Percentiles rank a stretch among this genome's conserved stretches.
Conservation (phyloP, 2,329 filamentous ascomycete species). For the Eutypa lata region DNA sequence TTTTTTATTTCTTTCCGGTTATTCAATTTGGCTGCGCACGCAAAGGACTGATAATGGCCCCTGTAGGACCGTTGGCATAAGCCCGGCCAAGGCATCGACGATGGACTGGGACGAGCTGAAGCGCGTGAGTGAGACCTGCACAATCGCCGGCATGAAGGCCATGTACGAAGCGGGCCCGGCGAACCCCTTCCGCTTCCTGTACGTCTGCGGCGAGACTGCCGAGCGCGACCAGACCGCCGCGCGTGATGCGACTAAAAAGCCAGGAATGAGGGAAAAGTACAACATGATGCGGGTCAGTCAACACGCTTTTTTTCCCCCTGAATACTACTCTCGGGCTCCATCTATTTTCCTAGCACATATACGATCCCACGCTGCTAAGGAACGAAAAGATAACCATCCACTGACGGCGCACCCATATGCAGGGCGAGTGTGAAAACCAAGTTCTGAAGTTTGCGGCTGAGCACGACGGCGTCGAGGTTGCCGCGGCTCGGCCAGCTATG, state of each 20-base stretch:
- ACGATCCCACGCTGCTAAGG: no score
- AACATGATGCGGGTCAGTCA: slow-evolving; percentile 41
- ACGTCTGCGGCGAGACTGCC: slow-evolving; percentile 41
- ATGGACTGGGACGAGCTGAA: slow-evolving; percentile 18
- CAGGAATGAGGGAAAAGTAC: slow-evolving; percentile 36
- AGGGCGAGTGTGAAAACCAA: slow-evolving; percentile 46
- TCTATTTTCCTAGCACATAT: no score
- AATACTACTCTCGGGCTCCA: no score
- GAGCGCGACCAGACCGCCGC: slow-evolving; percentile 42
- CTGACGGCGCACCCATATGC: neutral
- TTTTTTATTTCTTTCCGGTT: no score
- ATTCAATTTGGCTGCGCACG: neutral
- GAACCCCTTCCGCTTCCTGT: slow-evolving; percentile 31
- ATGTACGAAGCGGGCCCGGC: slow-evolving; percentile 22
- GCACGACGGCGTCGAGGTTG: slow-evolving; percentile 34
- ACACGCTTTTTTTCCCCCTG: neutral
- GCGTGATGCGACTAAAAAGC: slow-evolving; percentile 43
- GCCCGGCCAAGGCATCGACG: slow-evolving; percentile 16
- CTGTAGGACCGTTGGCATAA: slow-evolving; percentile 25
- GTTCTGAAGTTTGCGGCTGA: slow-evolving; percentile 39
- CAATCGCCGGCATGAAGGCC: slow-evolving; percentile 21
- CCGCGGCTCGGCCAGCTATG: slow-evolving; percentile 41
- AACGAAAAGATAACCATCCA: no score
- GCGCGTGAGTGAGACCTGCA: slow-evolving; percentile 20
- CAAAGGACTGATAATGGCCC: no score